A percentile compares a stretch with the other conserved stretches of the same genome.
phyloP scores from a whole-genome alignment of 2,329 filamentous ascomycete genomes.

The Aspergillus ochraceus region DNA sequence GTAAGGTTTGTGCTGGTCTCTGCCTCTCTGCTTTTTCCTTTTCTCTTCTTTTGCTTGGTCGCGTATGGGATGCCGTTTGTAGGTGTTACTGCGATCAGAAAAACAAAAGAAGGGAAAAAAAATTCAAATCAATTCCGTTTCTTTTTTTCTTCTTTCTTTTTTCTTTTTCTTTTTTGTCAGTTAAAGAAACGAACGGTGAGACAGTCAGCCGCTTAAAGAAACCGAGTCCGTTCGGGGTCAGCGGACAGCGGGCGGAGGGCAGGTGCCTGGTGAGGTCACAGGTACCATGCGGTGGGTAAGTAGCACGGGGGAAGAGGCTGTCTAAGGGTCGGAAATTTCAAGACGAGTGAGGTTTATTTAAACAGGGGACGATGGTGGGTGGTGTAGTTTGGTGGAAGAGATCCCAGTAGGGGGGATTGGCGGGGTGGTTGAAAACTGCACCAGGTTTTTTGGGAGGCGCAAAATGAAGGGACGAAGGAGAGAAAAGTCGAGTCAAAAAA shows the following conservation, averaged over 20 bases:
- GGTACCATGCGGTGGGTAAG: conserved; percentile 25
- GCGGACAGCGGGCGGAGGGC: conserved; percentile 29
- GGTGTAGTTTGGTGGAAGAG: not conserved
- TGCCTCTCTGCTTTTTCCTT: conserved; percentile 5
- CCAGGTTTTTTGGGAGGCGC: not conserved
- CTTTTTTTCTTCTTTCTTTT: not conserved
- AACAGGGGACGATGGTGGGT: not conserved
- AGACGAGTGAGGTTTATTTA: not conserved
- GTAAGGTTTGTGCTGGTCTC: conserved; percentile 1
- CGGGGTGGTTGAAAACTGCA: not conserved
- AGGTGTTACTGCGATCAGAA: conserved; percentile 14
- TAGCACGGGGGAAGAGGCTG: conserved; percentile 15
- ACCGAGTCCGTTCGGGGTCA: conserved; percentile 22
- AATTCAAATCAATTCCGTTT: conserved; percentile 9
- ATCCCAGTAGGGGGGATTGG: not conserved
- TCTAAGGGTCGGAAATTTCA: conserved; percentile 7
- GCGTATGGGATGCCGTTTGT: conserved; percentile 2
- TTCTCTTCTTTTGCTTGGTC: conserved; percentile 3
- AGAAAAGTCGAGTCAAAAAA: not conserved
- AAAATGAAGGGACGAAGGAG: not conserved
- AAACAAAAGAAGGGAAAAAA: not conserved
- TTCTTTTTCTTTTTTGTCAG: not conserved
- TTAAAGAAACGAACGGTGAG: conserved; percentile 1
- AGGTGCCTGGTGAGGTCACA: conserved; percentile 37
- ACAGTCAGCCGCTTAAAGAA: conserved; percentile 13